Evolutionary conservation across 805 yeast genomes (phyloP).

Genomic region (Metschnikowia koreensis): DNA sequence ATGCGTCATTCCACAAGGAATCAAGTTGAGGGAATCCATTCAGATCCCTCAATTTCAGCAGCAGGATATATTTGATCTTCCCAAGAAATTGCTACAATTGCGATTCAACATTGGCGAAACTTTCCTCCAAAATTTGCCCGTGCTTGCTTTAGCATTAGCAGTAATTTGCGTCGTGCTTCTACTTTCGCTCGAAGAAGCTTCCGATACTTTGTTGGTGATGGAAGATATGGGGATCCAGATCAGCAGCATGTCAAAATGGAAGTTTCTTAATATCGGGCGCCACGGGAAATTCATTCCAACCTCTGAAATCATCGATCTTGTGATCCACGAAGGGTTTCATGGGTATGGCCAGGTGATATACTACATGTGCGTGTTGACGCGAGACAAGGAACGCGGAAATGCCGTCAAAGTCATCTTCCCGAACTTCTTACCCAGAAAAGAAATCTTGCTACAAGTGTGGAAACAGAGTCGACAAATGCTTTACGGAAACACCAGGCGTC

Average conservation of each 20-base stretch:
- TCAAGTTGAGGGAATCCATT: too few relatives aligned
- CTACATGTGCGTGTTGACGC: slow-evolving; percentile 59
- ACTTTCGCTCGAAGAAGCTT: slow-evolving; percentile 31
- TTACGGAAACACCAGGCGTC: slow-evolving; percentile 22
- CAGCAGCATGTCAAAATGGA: slow-evolving; percentile 22
- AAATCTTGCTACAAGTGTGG: slow-evolving; percentile 40
- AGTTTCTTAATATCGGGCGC: slow-evolving; percentile 14
- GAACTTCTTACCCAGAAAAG: slow-evolving; percentile 41
- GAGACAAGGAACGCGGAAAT: slow-evolving; percentile 22
- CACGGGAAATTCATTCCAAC: slow-evolving; percentile 51
- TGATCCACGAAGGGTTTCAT: slow-evolving; percentile 73
- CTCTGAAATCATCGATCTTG: slow-evolving; percentile 57
- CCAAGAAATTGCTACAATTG: neutral
- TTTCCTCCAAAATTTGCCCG: neutral
- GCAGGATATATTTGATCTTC: neutral
- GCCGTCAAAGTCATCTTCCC: slow-evolving; percentile 40
- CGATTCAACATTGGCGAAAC: neutral
- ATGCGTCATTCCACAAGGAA: neutral
- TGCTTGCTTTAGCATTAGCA: neutral
- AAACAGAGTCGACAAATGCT: slow-evolving; percentile 36
- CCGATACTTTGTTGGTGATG: slow-evolving; percentile 44
- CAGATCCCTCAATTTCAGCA: neutral
- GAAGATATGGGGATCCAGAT: slow-evolving; percentile 49
- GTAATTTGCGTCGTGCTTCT: slow-evolving; percentile 14
- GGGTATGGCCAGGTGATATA: slow-evolving; percentile 63